phyloP scores from a whole-genome alignment of 1,284 basidiomycete genomes.

The Exobasidium cylindrosporum region DNA sequence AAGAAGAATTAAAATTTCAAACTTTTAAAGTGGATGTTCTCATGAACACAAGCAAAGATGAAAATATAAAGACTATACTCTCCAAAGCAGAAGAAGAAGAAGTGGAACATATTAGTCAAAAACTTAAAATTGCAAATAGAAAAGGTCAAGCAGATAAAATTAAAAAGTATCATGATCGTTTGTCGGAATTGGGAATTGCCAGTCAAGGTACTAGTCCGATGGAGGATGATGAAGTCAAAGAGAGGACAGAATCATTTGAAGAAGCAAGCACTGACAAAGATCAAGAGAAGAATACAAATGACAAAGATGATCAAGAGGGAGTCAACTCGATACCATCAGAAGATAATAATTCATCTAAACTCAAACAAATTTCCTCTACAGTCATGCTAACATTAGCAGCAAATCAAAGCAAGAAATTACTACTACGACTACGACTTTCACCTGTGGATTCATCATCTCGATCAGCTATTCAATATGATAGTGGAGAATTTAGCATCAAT shows the following conservation, averaged over 20 bases:
- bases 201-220: constrained; percentile 20
- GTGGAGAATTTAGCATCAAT: constrained; percentile 5
- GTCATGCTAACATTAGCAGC: constrained; percentile 44
- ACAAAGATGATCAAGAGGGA: neutral
- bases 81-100: constrained; percentile 60
- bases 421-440: constrained; percentile 41
- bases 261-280: too few species aligned
- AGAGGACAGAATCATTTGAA: neutral
- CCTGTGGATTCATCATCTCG: constrained; percentile 16
- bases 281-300: neutral
- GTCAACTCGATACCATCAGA: neutral
- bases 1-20: constrained; percentile 22
- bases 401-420: constrained; percentile 41
- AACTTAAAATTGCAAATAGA: constrained; percentile 60
- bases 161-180: constrained; percentile 58
- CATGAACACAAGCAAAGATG: constrained; percentile 10
- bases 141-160: constrained; percentile 61
- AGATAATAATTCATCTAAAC: constrained; percentile 12
- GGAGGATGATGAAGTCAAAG: neutral
- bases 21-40: constrained; percentile 13
- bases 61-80: constrained; percentile 38
- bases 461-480: neutral
- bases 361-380: constrained; percentile 36
- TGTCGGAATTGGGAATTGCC: constrained; percentile 57
- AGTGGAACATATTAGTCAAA: constrained; percentile 59